Percentiles rank a stretch among this genome's conserved stretches.
phyloP scores from a whole-genome alignment of 2,329 filamentous ascomycete species.

The Colletotrichum sp. region DNA sequence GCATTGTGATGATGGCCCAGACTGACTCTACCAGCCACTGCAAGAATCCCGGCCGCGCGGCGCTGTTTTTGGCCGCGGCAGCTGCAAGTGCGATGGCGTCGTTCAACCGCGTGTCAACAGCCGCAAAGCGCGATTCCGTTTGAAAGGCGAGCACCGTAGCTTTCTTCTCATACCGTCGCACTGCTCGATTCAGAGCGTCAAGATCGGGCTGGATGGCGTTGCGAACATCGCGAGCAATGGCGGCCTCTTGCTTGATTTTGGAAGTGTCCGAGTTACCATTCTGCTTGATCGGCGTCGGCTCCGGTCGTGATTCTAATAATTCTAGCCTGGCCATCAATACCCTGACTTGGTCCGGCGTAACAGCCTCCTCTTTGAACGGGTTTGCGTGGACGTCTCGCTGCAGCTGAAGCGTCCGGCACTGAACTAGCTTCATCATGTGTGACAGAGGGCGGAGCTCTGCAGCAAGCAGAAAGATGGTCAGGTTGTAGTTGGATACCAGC shows the following conservation, averaged over 20 bases:
- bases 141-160: constrained; percentile 76
- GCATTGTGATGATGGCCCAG: constrained; percentile 41
- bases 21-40: constrained; percentile 41
- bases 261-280: constrained; percentile 35
- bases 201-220: constrained; percentile 78
- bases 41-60: constrained; percentile 39
- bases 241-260: constrained; percentile 45
- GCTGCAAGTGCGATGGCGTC: constrained; percentile 84
- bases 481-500: constrained; percentile 89
- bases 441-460: constrained; percentile 85
- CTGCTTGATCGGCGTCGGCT: constrained; percentile 30
- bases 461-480: constrained; percentile 87
- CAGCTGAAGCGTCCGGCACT: constrained; percentile 79
- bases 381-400: constrained; percentile 72
- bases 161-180: constrained; percentile 91
- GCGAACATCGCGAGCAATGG: constrained; percentile 62
- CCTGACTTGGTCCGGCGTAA: constrained; percentile 44
- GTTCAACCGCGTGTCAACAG: constrained; percentile 72
- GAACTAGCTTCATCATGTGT: constrained; percentile 81
- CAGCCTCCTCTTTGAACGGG: constrained; percentile 42
- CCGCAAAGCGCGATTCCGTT: constrained; percentile 75
- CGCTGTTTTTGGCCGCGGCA: constrained; percentile 65
- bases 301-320: constrained; percentile 66
- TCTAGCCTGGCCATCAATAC: constrained; percentile 71
- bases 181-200: constrained; percentile 85